These are phyloP conservation scores for Cryptosporidium sp. DNA, from an alignment of 169 alveolate genomes.

Conservation along the genomic window DNA sequence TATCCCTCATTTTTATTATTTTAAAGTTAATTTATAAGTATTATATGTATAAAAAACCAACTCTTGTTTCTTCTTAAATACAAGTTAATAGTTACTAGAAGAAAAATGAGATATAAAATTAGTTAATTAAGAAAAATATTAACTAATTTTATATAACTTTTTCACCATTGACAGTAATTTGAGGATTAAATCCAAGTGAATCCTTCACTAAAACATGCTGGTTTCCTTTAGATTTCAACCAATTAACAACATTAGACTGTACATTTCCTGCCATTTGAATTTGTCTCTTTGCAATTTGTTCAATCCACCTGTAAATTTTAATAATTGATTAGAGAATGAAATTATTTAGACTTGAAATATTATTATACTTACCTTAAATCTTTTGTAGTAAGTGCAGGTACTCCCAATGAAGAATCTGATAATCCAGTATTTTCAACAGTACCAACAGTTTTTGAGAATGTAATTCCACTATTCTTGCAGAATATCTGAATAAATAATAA, in stretches of 20 bases:
- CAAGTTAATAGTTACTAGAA: not conserved
- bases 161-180: constrained; percentile 65
- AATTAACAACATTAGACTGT: constrained; percentile 66
- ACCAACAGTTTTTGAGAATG: constrained; percentile 31
- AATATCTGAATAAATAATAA: constrained; percentile 6
- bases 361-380: constrained; percentile 56
- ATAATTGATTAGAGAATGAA: not conserved
- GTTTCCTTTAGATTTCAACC: constrained; percentile 62
- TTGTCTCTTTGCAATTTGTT: constrained; percentile 68
- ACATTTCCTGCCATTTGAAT: constrained; percentile 60
- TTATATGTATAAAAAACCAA: not conserved
- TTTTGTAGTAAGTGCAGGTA: constrained; percentile 68
- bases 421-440: constrained; percentile 52
- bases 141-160: constrained; percentile 15
- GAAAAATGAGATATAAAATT: too few relatives aligned
- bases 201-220: constrained; percentile 64
- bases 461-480: constrained; percentile 66
- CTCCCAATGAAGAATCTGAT: constrained; percentile 52
- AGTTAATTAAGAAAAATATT: too few relatives aligned
- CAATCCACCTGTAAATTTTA: constrained; percentile 60
- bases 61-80: not conserved
- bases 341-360: not conserved
- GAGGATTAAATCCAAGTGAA: constrained; percentile 70
- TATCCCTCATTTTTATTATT: not conserved
- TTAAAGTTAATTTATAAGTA: not conserved